Conservation (phyloP, 768 basidiomycete genomes). For the Leucocoprinus leucothites region DNA sequence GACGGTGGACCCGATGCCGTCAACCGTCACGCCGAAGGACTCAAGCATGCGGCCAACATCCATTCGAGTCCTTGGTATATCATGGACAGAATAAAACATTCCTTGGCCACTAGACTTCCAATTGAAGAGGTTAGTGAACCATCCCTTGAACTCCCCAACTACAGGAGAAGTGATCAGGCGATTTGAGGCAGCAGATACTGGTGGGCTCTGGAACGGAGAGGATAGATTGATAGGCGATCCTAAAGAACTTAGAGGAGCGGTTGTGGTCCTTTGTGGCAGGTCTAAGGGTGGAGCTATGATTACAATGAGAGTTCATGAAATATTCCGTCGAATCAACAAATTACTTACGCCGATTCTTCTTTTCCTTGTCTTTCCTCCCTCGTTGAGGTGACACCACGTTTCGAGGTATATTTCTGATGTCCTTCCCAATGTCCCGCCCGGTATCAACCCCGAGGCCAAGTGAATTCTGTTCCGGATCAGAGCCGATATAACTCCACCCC, state of each 20-base stretch:
- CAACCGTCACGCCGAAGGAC: conserved; percentile 57
- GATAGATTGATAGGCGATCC: conserved; percentile 34
- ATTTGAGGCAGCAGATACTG: conserved; percentile 15
- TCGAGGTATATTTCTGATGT: conserved; percentile 30
- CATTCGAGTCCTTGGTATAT: conserved; percentile 56
- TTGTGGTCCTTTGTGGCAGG: conserved; percentile 38
- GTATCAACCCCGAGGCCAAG: conserved; percentile 32
- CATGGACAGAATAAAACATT: conserved; percentile 54
- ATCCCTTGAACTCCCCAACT: conserved; percentile 82
- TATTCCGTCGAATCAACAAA: not conserved
- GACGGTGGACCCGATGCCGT: conserved; percentile 25
- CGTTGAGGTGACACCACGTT: conserved; percentile 22
- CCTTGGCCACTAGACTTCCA: conserved; percentile 69
- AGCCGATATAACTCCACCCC: conserved; percentile 35
- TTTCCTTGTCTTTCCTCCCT: conserved; percentile 47
- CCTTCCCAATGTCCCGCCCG: conserved; percentile 50
- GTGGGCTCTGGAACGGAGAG: conserved; percentile 20
- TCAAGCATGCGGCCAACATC: conserved; percentile 65
- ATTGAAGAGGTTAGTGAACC: conserved; percentile 95
- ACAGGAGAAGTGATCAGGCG: conserved; percentile 59
- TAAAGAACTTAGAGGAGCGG: conserved; percentile 41
- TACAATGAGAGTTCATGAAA: not conserved
- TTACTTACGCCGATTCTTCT: conserved; percentile 55
- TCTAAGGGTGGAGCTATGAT: conserved; percentile 55
- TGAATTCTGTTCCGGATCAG: conserved; percentile 25